phyloP scores from a whole-genome alignment of 2,329 filamentous ascomycete species.

The Colletotrichum truncatum region DNA sequence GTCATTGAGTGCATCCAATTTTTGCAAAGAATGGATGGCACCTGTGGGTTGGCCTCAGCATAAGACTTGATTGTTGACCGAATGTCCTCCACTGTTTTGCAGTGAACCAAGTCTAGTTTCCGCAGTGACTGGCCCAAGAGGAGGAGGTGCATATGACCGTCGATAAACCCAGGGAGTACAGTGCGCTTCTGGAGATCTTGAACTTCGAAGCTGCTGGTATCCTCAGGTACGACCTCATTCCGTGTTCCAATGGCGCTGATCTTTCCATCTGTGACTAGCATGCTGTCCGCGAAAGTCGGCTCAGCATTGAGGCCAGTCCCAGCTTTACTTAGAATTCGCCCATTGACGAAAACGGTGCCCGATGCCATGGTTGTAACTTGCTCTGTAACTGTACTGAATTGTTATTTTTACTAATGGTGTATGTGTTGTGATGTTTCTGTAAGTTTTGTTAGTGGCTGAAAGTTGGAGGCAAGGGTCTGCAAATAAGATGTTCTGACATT shows the following conservation, averaged over 20 bases:
- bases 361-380: neutral
- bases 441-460: too few relatives aligned
- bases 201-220: neutral
- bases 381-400: too few relatives aligned
- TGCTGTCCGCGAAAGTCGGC: constrained; percentile 9
- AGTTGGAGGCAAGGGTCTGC: too few relatives aligned
- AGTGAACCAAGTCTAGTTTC: constrained; percentile 47
- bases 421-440: too few relatives aligned
- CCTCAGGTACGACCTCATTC: neutral
- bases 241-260: constrained; percentile 2
- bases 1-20: constrained; percentile 57
- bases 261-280: constrained; percentile 3
- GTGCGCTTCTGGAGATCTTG: constrained; percentile 1
- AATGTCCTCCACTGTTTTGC: constrained; percentile 47
- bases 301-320: constrained; percentile 35
- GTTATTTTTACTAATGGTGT: too few relatives aligned
- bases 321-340: constrained; percentile 37
- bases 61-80: constrained; percentile 43
- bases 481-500: too few relatives aligned
- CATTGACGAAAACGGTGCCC: constrained; percentile 37
- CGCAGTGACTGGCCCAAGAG: constrained; percentile 49
- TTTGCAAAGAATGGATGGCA: constrained; percentile 47
- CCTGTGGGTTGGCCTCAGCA: constrained; percentile 43
- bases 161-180: constrained; percentile 50
- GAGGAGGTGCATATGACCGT: constrained; percentile 55